Evolutionary conservation across 176 grass and related monocot species (phyloP).

Genomic region (Hordeum vulgare): MorexV3_pseudomolecules_assembly NC_058520.1:471246834-471247333

Average conservation of each 20-base stretch:
- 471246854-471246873: background rate
- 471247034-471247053: background rate
- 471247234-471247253: no score
- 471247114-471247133: constrained; percentile 10
- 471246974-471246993: background rate
- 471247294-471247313: background rate
- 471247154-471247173: background rate
- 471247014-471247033: background rate
- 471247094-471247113: background rate
- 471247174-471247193: background rate
- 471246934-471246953: background rate
- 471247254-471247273: no score
- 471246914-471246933: constrained; percentile 3
- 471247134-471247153: constrained; percentile 11
- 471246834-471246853: background rate
- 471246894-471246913: background rate
- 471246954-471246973: background rate
- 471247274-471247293: background rate
- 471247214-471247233: background rate
- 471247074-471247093: constrained; percentile 1
- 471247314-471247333: background rate
- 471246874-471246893: background rate
- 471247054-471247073: background rate
- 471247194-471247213: background rate
- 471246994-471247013: background rate